Evolutionary conservation across 2,329 filamentous ascomycete genomes (phyloP).

Genomic region (Elsinoe batatas): DNA sequence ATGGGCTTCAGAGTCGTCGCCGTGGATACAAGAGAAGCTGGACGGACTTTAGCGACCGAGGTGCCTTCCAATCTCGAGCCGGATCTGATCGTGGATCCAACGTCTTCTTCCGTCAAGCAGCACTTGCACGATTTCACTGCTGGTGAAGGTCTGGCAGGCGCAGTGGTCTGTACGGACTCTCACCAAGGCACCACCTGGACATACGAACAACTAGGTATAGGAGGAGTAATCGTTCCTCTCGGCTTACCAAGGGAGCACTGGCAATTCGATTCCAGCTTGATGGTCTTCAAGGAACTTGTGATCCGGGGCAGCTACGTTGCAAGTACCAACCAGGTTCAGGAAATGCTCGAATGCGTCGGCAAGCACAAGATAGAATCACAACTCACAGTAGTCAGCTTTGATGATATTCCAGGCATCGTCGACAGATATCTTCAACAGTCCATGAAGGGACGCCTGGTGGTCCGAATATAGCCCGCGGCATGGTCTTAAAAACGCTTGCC

Average conservation of each 20-base stretch:
- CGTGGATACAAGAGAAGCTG: conserved; percentile 37
- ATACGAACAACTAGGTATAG: not conserved
- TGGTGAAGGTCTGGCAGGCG: not conserved
- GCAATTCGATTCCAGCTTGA: not conserved
- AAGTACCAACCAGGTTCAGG: not conserved
- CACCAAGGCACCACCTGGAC: not conserved
- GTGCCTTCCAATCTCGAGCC: not conserved
- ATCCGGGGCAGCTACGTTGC: not conserved
- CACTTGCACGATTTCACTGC: not conserved
- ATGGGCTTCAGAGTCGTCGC: conserved; percentile 36
- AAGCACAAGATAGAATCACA: not conserved
- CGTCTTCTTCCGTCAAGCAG: not conserved
- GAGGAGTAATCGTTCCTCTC: not conserved
- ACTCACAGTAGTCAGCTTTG: not conserved
- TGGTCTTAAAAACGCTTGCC: not conserved
- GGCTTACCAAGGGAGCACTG: not conserved
- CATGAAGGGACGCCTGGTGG: not conserved
- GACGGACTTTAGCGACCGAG: conserved; percentile 31
- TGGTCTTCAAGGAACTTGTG: conserved; percentile 1
- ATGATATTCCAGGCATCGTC: not conserved
- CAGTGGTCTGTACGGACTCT: not conserved
- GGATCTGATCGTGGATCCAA: not conserved
- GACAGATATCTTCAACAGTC: not conserved
- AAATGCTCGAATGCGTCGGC: not conserved
- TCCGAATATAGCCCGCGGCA: not conserved